Evolutionary conservation across 441 rosid species (phyloP).

Genomic region (Populus hybrid): DNA sequence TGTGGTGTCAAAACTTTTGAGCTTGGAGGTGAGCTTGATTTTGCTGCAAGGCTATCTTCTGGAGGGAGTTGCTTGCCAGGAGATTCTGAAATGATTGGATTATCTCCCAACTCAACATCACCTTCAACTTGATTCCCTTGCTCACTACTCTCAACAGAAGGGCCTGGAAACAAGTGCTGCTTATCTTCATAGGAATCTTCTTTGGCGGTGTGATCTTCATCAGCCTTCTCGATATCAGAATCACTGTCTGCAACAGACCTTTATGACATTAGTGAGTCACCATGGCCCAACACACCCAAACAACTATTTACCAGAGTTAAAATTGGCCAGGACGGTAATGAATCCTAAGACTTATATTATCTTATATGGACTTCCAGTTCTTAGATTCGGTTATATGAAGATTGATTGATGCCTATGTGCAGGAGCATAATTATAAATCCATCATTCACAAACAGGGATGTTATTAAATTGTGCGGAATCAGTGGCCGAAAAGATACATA

Average conservation of each 20-base stretch:
- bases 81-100: background rate
- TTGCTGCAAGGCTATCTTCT: slow-evolving; percentile 11
- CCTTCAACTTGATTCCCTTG: slow-evolving; percentile 23
- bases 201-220: slow-evolving; percentile 13
- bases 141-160: slow-evolving; percentile 6
- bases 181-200: slow-evolving; percentile 24
- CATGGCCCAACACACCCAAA: background rate
- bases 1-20: slow-evolving; percentile 11
- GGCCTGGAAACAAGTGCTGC: slow-evolving; percentile 16
- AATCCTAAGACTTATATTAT: background rate
- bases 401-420: background rate
- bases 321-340: background rate
- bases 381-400: background rate
- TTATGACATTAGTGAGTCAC: background rate
- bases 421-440: background rate
- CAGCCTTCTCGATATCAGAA: slow-evolving; percentile 24
- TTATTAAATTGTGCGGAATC: background rate
- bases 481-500: background rate
- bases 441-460: background rate
- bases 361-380: background rate
- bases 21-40: slow-evolving; percentile 18
- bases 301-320: background rate
- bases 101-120: slow-evolving; percentile 16
- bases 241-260: slow-evolving; percentile 23
- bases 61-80: slow-evolving; percentile 15